phyloP scores from a whole-genome alignment of 208 protist species.

The Strigomonas galati region DNA sequence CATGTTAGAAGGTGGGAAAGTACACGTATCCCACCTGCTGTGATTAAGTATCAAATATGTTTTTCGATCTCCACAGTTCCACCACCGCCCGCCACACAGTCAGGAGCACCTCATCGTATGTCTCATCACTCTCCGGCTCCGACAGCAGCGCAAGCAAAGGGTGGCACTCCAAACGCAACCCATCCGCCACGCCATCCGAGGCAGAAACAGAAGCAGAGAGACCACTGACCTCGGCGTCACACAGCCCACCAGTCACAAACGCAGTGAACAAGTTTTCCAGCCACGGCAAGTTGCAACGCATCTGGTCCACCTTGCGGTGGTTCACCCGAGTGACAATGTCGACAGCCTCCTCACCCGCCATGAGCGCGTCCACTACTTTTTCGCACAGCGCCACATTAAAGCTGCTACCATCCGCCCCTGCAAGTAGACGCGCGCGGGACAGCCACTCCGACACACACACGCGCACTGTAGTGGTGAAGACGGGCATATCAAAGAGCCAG shows the following conservation, averaged over 20 bases:
- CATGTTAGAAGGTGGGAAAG: too few species aligned
- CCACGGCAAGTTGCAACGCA: conserved; percentile 18
- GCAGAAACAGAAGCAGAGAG: neutral
- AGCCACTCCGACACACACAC: conserved; percentile 12
- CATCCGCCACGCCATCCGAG: neutral
- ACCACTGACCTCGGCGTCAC: conserved; percentile 21
- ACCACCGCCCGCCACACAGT: conserved; percentile 17
- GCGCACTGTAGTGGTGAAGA: conserved; percentile 46
- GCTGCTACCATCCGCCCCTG: neutral
- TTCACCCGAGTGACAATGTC: conserved; percentile 28
- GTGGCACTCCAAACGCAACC: conserved; percentile 23
- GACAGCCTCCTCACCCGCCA: conserved; percentile 13
- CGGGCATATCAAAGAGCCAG: conserved; percentile 67
- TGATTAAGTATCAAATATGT: conserved; percentile 46
- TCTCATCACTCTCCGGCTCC: conserved; percentile 11
- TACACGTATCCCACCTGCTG: too few species aligned
- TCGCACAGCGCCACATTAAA: neutral
- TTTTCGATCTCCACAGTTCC: conserved; percentile 48
- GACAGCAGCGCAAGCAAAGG: conserved; percentile 9
- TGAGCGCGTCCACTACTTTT: conserved; percentile 24
- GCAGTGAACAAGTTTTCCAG: conserved; percentile 31
- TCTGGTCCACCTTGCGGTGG: conserved; percentile 8
- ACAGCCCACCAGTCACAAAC: conserved; percentile 21
- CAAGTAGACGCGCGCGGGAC: neutral
- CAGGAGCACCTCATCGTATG: conserved; percentile 14